Base-by-base conservation (phyloP, 2,329 filamentous ascomycete genomes). In the Drechmeria coniospora region DNA sequence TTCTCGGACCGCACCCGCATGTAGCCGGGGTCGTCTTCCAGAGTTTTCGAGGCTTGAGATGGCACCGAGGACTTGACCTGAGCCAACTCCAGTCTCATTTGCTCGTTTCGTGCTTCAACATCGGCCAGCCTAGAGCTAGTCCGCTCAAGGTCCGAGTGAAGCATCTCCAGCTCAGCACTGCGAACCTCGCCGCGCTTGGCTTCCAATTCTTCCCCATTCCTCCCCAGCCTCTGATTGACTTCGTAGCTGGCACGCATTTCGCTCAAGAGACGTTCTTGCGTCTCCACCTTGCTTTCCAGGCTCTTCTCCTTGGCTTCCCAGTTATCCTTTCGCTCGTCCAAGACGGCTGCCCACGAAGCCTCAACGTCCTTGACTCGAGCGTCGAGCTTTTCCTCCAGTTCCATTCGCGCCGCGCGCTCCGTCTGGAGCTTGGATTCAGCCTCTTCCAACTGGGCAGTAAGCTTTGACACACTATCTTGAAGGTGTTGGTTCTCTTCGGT, bases 231-330 rank as follows among this genome's bases (percentile, higher is more conserved):
- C 50, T 95, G 86, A 25, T 82, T 90, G 30, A 98, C 90, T 53
- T 98, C 90, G 47, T 94, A 94, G 57, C 76, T 94, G 15, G 90
- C 90, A 56, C 94, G 95, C 47, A 95, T 74, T 51, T 98, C 92
- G 46, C 80, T 93, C 40, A 98, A 56, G 21, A 98, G 57, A 6
- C 84, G 74, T 26, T 98, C 90, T 48, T 98, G 87, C 42, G 79
- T 92, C 51, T 94, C 87, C 3, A 92, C 65, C 56, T 94, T 95
- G 42, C 95, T 87, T 45, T 93, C 84, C 33, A 94, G 56, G 16
- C 71, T 74, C 57, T 80, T 81, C 58, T 98, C 90, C 49, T 92
- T 94, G 7, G 87, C 76, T 29, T 79, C 75, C 90, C 90, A 98
- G 47, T 98, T 98, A 50, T 87, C 83, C 43, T 82, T 79, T 56